These are phyloP conservation scores for Trichoderma guizhouense DNA, from an alignment of 2,329 filamentous ascomycete genomes.

Conservation along the genomic window DNA sequence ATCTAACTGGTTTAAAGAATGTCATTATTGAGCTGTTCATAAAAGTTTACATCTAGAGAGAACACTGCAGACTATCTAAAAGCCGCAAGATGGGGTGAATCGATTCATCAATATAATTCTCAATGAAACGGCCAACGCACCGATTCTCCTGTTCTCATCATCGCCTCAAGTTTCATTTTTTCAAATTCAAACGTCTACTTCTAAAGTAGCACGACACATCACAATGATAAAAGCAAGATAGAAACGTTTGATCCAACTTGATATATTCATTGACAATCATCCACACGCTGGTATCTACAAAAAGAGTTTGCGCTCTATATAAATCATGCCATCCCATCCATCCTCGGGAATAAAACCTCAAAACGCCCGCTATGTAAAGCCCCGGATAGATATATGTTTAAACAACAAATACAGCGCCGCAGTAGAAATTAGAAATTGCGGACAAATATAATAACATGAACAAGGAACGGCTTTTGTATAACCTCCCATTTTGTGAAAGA, in stretches of 20 bases:
- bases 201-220: background rate
- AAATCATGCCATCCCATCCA: background rate
- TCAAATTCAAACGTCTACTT: background rate
- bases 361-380: conserved; percentile 20
- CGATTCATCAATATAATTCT: background rate
- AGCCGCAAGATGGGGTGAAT: too few species aligned
- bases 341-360: conserved; percentile 9
- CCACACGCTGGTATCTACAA: conserved; percentile 10
- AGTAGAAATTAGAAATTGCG: background rate
- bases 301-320: conserved; percentile 6
- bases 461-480: conserved; percentile 11
- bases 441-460: conserved; percentile 9
- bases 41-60: background rate
- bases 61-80: background rate
- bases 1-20: background rate
- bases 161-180: background rate
- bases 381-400: background rate
- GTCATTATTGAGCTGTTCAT: background rate
- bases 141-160: accelerated
- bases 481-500: background rate
- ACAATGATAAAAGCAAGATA: background rate
- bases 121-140: accelerated
- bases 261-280: background rate
- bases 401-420: conserved; percentile 4
- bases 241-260: background rate